Conservation (phyloP, 768 basidiomycete genomes). For the Collybia mongolica region DNA sequence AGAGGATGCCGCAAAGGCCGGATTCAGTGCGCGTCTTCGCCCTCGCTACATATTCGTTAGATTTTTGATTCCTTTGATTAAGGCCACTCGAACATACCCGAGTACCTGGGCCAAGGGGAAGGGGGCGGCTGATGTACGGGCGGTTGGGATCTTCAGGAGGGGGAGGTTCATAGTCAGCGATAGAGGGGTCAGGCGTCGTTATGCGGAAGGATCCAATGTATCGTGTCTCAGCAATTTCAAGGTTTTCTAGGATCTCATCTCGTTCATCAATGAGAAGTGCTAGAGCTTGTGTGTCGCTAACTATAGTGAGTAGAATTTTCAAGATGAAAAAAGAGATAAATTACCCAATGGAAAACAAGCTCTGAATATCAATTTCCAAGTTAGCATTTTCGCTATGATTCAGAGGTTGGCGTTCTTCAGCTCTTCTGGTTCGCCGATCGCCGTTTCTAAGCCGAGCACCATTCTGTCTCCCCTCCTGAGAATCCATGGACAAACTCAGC, state of each 20-base stretch:
- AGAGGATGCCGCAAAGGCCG: slow-evolving; percentile 67
- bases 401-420: slow-evolving; percentile 42
- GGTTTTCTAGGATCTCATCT: slow-evolving; percentile 72
- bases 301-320: slow-evolving; percentile 1
- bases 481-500: slow-evolving; percentile 56
- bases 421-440: slow-evolving; percentile 23
- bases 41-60: slow-evolving; percentile 20
- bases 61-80: neutral
- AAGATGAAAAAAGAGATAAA: slow-evolving; percentile 13
- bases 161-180: slow-evolving; percentile 54
- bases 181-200: slow-evolving; percentile 71
- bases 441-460: slow-evolving; percentile 26
- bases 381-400: slow-evolving; percentile 40
- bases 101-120: slow-evolving; percentile 45
- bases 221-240: slow-evolving; percentile 77
- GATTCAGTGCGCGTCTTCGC: slow-evolving; percentile 53
- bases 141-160: slow-evolving; percentile 39
- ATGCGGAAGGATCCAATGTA: slow-evolving; percentile 77
- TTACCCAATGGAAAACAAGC: slow-evolving; percentile 75
- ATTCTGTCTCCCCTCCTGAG: slow-evolving; percentile 21
- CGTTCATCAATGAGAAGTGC: slow-evolving; percentile 71
- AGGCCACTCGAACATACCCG: slow-evolving; percentile 19
- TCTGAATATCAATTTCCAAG: slow-evolving; percentile 65
- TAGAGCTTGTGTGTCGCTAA: slow-evolving; percentile 68
- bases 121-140: slow-evolving; percentile 69